Conservation (phyloP, 192 early-diverging fungal genomes). For the Dissophora globulifera region DNA sequence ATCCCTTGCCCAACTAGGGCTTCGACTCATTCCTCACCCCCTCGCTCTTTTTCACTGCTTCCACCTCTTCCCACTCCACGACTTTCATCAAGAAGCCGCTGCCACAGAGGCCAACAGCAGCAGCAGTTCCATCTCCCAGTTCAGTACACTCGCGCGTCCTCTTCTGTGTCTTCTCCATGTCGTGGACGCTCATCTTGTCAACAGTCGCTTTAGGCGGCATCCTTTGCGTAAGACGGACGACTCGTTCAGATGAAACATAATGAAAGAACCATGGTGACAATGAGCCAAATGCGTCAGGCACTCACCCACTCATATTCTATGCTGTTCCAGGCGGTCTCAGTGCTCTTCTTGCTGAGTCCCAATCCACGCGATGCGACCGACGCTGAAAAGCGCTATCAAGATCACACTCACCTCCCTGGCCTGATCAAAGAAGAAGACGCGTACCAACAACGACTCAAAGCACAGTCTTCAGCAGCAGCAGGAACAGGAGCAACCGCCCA, state of each 20-base stretch:
- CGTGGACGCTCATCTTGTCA: slow-evolving; percentile 33
- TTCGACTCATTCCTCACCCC: slow-evolving; percentile 2
- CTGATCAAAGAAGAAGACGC: slow-evolving; percentile 48
- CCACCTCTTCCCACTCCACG: neutral
- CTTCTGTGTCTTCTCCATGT: slow-evolving; percentile 9
- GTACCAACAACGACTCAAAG: slow-evolving; percentile 14
- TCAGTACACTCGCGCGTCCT: neutral
- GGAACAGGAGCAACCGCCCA: neutral
- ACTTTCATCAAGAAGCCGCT: neutral
- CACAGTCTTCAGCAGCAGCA: neutral
- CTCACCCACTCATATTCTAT: neutral
- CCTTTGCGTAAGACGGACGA: slow-evolving; percentile 31
- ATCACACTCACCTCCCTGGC: slow-evolving; percentile 28
- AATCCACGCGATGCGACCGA: slow-evolving; percentile 24
- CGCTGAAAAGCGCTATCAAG: slow-evolving; percentile 45
- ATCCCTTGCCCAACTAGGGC: too few relatives aligned
- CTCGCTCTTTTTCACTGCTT: slow-evolving; percentile 1
- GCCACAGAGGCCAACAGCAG: too few relatives aligned
- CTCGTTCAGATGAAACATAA: too few relatives aligned
- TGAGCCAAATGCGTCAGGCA: neutral
- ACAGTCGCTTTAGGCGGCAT: slow-evolving; percentile 23
- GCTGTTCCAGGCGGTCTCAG: slow-evolving; percentile 17
- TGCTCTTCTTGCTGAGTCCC: slow-evolving; percentile 35
- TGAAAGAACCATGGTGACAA: too few relatives aligned
- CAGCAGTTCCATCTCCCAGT: too few relatives aligned